phyloP scores from a whole-genome alignment of 2,329 filamentous ascomycete genomes.

The Penicillium sumatraense region DNA sequence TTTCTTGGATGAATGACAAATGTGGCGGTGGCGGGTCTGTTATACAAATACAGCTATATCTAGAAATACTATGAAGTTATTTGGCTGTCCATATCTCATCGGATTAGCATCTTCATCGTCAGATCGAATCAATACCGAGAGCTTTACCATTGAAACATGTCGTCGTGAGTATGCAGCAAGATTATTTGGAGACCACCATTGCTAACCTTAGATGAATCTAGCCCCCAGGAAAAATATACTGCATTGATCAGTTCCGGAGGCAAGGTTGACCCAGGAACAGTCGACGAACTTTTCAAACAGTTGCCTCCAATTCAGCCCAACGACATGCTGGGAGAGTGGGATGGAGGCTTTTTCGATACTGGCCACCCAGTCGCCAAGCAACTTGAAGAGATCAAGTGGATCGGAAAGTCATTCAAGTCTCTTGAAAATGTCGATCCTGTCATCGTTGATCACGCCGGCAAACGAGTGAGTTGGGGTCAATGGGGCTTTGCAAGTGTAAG shows the following conservation, averaged over 20 bases:
- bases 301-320: neutral
- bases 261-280: neutral
- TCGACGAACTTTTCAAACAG: neutral
- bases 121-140: too few relatives aligned
- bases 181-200: too few relatives aligned
- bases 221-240: neutral
- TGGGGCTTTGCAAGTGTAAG: neutral
- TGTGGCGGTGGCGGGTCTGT: too few relatives aligned
- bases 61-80: too few relatives aligned
- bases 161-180: too few relatives aligned
- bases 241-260: neutral
- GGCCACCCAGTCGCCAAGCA: conserved; percentile 4
- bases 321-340: conserved; percentile 8
- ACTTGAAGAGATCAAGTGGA: conserved; percentile 8
- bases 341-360: conserved; percentile 14
- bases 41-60: too few relatives aligned
- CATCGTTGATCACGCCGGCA: conserved; percentile 4
- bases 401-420: conserved; percentile 11
- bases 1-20: too few relatives aligned
- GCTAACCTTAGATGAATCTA: too few relatives aligned
- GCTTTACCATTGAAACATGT: too few relatives aligned
- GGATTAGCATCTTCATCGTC: too few relatives aligned
- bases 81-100: too few relatives aligned
- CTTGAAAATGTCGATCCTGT: conserved; percentile 11
- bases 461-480: neutral